Conservation (phyloP, 2,329 filamentous ascomycete genomes). For the Ophiostoma quercus region DNA sequence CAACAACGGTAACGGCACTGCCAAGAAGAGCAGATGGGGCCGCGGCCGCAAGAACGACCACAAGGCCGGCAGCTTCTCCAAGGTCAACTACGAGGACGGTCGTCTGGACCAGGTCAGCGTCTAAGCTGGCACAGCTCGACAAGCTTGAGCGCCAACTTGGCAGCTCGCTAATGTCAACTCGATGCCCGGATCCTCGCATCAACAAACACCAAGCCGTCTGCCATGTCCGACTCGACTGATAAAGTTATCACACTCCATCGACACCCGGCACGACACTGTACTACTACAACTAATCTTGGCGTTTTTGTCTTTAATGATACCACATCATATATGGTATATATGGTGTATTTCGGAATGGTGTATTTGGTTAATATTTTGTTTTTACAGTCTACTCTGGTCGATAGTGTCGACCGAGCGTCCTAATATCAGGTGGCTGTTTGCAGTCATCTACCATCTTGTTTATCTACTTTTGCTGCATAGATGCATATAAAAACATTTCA, state of each 20-base stretch:
- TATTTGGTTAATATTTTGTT: constrained; percentile 12
- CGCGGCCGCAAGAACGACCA: not conserved
- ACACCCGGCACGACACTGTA: constrained; percentile 1
- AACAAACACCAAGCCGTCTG: constrained; percentile 1
- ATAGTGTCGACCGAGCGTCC: not conserved
- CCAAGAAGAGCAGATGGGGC: constrained; percentile 13
- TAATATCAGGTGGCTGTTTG: not conserved
- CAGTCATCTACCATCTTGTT: not conserved
- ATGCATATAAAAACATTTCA: not conserved
- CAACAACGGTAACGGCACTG: constrained; percentile 13
- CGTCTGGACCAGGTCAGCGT: constrained; percentile 21
- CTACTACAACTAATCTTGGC: constrained; percentile 14
- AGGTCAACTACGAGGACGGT: constrained; percentile 27
- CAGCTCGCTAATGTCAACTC: not conserved
- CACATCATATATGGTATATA: constrained; percentile 7
- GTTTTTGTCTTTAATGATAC: constrained; percentile 16
- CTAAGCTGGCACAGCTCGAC: constrained; percentile 10
- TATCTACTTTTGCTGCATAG: not conserved
- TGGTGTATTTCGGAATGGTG: constrained; percentile 12
- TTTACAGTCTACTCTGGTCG: not conserved
- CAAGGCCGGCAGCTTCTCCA: constrained; percentile 25
- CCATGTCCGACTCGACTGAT: not conserved
- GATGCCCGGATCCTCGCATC: not conserved
- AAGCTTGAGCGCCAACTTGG: not conserved
- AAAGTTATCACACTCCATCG: not conserved